Evolutionary conservation across 2,329 filamentous ascomycete species (phyloP), one percentile per base, ranked within the genome.

Genomic region (Colletotrichum siamense): DNA sequence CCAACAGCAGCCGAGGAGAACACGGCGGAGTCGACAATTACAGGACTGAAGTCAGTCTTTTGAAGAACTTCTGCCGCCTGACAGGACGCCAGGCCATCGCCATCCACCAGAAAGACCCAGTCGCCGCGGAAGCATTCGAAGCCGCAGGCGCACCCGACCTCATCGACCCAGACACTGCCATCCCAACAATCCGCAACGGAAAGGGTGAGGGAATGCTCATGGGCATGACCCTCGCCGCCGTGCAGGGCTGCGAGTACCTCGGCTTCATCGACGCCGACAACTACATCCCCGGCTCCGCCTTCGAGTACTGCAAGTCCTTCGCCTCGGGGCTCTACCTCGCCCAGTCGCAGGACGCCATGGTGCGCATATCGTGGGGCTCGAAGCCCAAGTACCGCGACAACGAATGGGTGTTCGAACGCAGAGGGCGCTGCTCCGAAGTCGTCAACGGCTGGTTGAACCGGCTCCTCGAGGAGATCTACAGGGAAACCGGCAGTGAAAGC

Each of bases 241-340:
- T 61, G 36, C 12, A 30, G 36, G 71, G 65, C 16, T 18, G 55
- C 26, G 71, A 69, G 34, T 73, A 73, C 55, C 15, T 73, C n/a
- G 71, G 71, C 26, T 69, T 73, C 39, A 36, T 73, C 18, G 71
- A 73, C 7, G 71, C 64, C 6, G 65, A 73, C 64, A 73, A 73
- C 64, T 69, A 73, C 22, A 36, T 62, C 26, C 71, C 71, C n/a
- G 55, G 71, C 10, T 69, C 65, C 36, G 57, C 69, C 30, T 57
- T 69, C 22, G 71, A 73, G 36, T 73, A 73, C 55, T 73, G 65
- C 28, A 62, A 73, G 28, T 49, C 52, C 28, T 73, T 62, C 12
- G 71, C 71, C 10, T 65, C 71, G 4, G 55, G 64, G 1, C 57
- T 73, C 7, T 57, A 69, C 36, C 36, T 55, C 4, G 55, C 52